Evolutionary conservation across 139 green algal species (phyloP).

Genomic region (Chlorella sp.): DNA sequence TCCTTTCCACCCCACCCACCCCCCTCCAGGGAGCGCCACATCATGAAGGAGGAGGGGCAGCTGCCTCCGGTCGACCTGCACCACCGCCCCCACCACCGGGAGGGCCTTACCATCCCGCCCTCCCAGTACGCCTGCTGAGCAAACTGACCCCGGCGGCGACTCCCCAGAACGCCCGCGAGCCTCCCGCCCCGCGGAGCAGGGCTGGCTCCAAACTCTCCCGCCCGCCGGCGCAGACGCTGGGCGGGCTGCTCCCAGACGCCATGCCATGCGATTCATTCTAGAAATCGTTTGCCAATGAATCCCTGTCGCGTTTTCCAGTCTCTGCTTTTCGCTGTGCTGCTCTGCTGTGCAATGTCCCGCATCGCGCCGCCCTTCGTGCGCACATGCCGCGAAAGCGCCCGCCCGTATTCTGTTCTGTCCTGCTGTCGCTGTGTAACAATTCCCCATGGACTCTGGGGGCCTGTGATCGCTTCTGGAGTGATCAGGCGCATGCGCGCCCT

Average conservation of each 20-base stretch:
- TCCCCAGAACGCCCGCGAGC: too few relatives aligned
- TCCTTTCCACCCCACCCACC: not conserved
- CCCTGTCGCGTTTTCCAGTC: not conserved
- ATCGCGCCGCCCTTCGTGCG: too few relatives aligned
- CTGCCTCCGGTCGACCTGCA: not conserved
- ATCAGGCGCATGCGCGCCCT: not conserved
- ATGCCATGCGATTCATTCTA: not conserved
- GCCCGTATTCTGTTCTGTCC: too few relatives aligned
- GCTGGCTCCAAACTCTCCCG: too few relatives aligned
- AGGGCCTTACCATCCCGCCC: conserved; percentile 8
- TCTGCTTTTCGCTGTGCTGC: too few relatives aligned
- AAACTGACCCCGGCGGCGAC: too few relatives aligned
- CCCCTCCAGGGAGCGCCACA: not conserved
- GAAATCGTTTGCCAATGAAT: not conserved
- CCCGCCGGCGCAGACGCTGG: not conserved
- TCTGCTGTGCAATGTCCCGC: too few relatives aligned
- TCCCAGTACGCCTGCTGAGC: conserved; percentile 5
- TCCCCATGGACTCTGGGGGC: too few relatives aligned
- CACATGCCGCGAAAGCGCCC: too few relatives aligned
- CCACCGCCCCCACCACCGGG: not conserved
- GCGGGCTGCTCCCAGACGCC: not conserved
- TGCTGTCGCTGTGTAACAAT: too few relatives aligned
- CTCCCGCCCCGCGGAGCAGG: not conserved
- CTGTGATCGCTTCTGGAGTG: not conserved
- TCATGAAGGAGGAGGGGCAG: not conserved